phyloP scores from a whole-genome alignment of 192 early-diverging fungal species.

The Chytriomyces sp. region DNA sequence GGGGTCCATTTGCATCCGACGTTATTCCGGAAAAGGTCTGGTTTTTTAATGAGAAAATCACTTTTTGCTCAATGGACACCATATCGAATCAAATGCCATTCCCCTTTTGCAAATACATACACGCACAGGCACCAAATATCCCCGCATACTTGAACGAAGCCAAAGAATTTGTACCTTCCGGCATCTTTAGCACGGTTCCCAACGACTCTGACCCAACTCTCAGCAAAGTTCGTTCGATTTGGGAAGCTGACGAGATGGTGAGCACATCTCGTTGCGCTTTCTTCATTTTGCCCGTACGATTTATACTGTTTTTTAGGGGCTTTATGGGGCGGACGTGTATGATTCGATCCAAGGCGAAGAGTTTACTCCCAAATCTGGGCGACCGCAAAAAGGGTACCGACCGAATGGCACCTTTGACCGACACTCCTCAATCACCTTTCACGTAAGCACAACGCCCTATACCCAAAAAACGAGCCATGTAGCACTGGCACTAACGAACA shows the following conservation, averaged over 20 bases:
- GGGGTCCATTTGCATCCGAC: neutral
- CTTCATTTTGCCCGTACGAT: neutral
- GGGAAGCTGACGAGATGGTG: slow-evolving; percentile 19
- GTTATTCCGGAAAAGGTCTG: neutral
- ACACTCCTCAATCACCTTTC: slow-evolving; percentile 10
- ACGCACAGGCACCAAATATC: neutral
- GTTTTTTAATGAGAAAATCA: neutral
- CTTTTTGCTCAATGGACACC: neutral
- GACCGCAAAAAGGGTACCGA: neutral
- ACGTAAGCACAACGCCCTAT: neutral
- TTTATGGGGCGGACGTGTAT: neutral
- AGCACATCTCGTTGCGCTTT: neutral
- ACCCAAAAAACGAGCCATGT: no score
- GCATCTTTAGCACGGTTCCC: neutral
- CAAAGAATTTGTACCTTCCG: slow-evolving; percentile 21
- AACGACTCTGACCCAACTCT: neutral
- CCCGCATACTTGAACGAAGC: slow-evolving; percentile 15
- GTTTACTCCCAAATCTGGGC: neutral
- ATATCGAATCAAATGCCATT: no score
- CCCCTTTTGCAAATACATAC: no score
- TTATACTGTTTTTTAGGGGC: neutral
- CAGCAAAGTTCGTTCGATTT: slow-evolving; percentile 17
- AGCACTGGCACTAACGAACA: no score
- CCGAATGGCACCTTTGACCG: neutral
- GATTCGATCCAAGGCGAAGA: slow-evolving; percentile 19